A percentile compares a stretch with the other conserved stretches of the same genome.
phyloP scores from a whole-genome alignment of 148 eudicot species.

The Euryodendron excelsum region DNA sequence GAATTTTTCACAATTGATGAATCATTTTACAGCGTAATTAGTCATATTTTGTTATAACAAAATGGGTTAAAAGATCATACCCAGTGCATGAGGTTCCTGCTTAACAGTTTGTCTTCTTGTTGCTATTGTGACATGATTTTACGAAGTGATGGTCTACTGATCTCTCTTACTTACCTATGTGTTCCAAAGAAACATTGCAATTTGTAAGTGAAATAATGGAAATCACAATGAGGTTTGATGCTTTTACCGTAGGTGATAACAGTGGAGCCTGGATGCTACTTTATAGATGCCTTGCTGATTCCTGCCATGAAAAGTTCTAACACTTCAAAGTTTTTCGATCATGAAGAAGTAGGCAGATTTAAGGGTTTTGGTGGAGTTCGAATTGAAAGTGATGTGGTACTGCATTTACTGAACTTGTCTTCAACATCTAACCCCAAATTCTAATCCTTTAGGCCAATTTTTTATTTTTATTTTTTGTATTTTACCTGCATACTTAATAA shows the following conservation, averaged over 20 bases:
- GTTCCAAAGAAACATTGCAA: neutral
- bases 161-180: neutral
- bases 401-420: constrained; percentile 1
- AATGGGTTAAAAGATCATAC: no score
- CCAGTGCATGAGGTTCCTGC: no score
- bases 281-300: constrained; percentile 73
- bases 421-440: neutral
- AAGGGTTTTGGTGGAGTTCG: constrained; percentile 95
- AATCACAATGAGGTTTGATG: neutral
- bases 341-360: constrained; percentile 55
- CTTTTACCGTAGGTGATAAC: constrained; percentile 71
- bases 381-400: constrained; percentile 94
- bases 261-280: constrained; percentile 98
- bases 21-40: neutral
- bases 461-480: neutral
- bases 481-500: neutral
- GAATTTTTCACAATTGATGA: no score
- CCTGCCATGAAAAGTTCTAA: constrained; percentile 74
- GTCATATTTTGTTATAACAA: neutral
- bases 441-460: neutral
- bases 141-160: neutral
- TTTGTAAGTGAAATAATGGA: neutral
- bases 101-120: neutral
- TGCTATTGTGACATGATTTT: neutral
- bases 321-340: constrained; percentile 70